Evolutionary conservation across 1,284 basidiomycete genomes (phyloP).

Genomic region (Golubevia pallescens): DNA sequence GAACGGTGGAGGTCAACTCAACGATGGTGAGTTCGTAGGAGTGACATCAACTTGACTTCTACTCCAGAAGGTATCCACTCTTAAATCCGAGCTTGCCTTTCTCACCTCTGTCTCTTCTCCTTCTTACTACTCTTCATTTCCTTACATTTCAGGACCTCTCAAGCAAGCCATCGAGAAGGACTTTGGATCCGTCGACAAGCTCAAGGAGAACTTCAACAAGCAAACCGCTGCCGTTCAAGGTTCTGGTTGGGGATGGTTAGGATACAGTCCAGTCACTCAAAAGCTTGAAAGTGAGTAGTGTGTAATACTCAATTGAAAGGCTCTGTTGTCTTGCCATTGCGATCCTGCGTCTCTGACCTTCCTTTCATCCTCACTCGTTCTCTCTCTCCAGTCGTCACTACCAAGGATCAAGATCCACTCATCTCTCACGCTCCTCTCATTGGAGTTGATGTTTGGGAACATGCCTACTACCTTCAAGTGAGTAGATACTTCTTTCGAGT

Average conservation of each 20-base stretch:
- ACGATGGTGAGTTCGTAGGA: slow-evolving; percentile 45
- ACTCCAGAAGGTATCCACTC: background rate
- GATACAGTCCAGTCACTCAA: slow-evolving; percentile 64
- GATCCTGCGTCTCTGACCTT: background rate
- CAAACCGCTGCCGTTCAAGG: slow-evolving; percentile 93
- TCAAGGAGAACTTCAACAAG: slow-evolving; percentile 81
- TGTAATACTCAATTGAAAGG: too few relatives aligned
- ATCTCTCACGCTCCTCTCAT: slow-evolving; percentile 85
- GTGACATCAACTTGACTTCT: background rate
- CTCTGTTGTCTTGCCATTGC: slow-evolving; percentile 1
- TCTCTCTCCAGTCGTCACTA: slow-evolving; percentile 70
- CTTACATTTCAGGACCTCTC: slow-evolving; percentile 70
- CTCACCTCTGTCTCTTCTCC: background rate
- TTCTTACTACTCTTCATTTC: background rate
- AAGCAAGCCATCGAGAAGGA: slow-evolving; percentile 80
- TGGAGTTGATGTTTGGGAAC: slow-evolving; percentile 97
- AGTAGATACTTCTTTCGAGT: background rate
- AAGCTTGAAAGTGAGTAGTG: slow-evolving; percentile 75
- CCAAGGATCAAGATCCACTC: slow-evolving; percentile 95
- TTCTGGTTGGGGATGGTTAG: slow-evolving; percentile 96
- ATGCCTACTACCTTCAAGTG: slow-evolving; percentile 68
- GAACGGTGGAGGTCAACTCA: slow-evolving; percentile 70
- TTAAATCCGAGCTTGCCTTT: background rate
- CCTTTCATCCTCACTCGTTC: background rate
- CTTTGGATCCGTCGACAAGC: slow-evolving; percentile 81